Evolutionary conservation across 805 yeast species (phyloP), one percentile per base, ranked within the genome.

Genomic region (Maudiozyma pseudohumilis): DNA sequence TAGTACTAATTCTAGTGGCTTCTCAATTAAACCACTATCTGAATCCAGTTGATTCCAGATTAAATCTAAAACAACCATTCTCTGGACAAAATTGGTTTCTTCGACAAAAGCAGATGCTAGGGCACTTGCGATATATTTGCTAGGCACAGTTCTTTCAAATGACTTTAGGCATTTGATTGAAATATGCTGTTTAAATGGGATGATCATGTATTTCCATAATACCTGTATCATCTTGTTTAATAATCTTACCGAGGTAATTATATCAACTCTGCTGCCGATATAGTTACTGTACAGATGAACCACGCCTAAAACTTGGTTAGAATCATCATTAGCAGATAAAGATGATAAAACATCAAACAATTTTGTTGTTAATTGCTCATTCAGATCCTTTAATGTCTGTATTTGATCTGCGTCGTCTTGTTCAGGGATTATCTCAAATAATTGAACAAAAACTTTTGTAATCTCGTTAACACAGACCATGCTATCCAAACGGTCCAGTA

Each of bases 31-130:
- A 6, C 31, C 32, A 10, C 46, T 39, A 19, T 43, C 46, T 44
- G 47, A 60, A 31, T 68, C 70, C 0, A 89, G 70, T 48, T 83
- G 89, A 3, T 68, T 66, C 96, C 96, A 89, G 5, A 88, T 53
- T 7, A 74, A 68, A 35, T 75, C 68, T 44, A 85, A 71, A 0
- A 82, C 80, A 13, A 64, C 55, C 1, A 80, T 56, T 41, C 76
- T 65, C 13, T 66, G 59, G 5, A 59, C 52, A 16, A 68, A 59
- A 25, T 52, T 53, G 6, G 59, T 43, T 6, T 65, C 55, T 4
- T 66, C 52, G 11, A 77, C 50, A 22, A 84, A 67, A 33, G 75
- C 65, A 2, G 72, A 63, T 0, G 84, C 64, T 2, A 88, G 44
- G 0, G 85, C 81, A 1, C 94, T 89, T 48, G 87, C 94, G 19